Evolutionary conservation across 2,329 filamentous ascomycete species (phyloP), one percentile per base, ranked within the genome.

Genomic region (Trichoderma sp.): DNA sequence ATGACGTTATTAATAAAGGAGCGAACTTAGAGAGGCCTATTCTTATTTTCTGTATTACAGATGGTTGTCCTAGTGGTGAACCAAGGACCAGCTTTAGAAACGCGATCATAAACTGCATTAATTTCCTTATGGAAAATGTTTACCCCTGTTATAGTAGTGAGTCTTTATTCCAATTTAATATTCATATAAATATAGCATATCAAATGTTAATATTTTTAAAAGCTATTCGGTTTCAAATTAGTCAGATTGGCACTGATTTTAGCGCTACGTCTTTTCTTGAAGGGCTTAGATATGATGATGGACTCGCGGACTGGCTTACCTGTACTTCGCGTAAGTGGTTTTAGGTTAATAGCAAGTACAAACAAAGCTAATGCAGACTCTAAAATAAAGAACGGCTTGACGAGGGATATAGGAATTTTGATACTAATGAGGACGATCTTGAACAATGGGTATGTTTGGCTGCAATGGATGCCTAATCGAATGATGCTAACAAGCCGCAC

Each of bases 221-320:
- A 76, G 75, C 53, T 8, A n/a, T 76, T 24, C 63, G 38, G 3
- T 76, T 76, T 24, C 75, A 76, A 31, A 45, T 76, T n/a, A 65
- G 68, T 11, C 75, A 76, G 27, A 63, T 76, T 27, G 75, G 75
- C 3, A 66, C 69, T 41, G 64, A 68, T 11, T 6, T 7, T 0
- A 24, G 12, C 3, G 67, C 68, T 9, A 16, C 24, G 24, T 2
- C 4, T 12, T 76, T 68, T 21, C 63, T 76, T 4, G 7, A 63
- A 11, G 1, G 33, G 16, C 75, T 76, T 31, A 14, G 24, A 1
- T 2, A 24, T 3, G 75, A 76, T 3, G 1, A 6, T 0, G 1
- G 3, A 1, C 75, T 76, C 3, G 8, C 64, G 7, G 29, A 62
- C 1, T 8, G 64, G 3, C 29, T 76, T n/a, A 68, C 41, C 41